Evolutionary conservation across 1,284 basidiomycete genomes (phyloP).

Genomic region (Boletellus sp.): DNA sequence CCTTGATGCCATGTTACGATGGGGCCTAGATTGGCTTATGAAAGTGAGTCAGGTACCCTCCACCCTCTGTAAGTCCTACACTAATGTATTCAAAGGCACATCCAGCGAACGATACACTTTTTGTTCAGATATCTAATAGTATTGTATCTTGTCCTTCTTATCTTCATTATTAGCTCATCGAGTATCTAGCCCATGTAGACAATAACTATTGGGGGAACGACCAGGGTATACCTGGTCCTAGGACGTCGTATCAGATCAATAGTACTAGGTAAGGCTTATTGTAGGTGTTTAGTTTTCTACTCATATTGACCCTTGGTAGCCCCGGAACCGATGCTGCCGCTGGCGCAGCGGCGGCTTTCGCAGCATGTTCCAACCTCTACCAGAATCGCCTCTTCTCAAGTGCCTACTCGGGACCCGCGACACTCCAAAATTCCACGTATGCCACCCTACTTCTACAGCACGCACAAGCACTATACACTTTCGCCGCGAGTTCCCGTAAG

Average conservation of each 20-base stretch:
- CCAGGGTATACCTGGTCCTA: slow-evolving; percentile 66
- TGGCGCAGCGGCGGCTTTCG: slow-evolving; percentile 78
- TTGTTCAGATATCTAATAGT: slow-evolving; percentile 74
- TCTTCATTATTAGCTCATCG: slow-evolving; percentile 8
- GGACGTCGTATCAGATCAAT: slow-evolving; percentile 79
- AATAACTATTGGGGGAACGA: slow-evolving; percentile 90
- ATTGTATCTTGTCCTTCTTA: slow-evolving; percentile 12
- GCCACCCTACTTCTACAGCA: slow-evolving; percentile 67
- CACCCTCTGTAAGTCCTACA: background rate
- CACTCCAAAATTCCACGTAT: slow-evolving; percentile 74
- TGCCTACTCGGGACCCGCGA: slow-evolving; percentile 54
- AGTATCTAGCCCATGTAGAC: slow-evolving; percentile 50
- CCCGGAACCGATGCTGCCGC: slow-evolving; percentile 91
- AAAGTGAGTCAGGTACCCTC: slow-evolving; percentile 48
- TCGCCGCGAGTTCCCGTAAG: slow-evolving; percentile 64
- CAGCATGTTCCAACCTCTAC: slow-evolving; percentile 82
- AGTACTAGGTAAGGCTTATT: slow-evolving; percentile 38
- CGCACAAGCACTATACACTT: slow-evolving; percentile 69
- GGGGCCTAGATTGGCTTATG: slow-evolving; percentile 89
- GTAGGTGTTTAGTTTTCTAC: background rate
- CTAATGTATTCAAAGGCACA: slow-evolving; percentile 59
- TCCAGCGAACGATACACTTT: slow-evolving; percentile 69
- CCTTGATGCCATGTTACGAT: slow-evolving; percentile 82
- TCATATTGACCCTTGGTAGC: slow-evolving; percentile 25
- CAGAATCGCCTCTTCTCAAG: slow-evolving; percentile 50